Evolutionary conservation across 345 rosid species (phyloP).

Genomic region (Pistacia vera): DNA sequence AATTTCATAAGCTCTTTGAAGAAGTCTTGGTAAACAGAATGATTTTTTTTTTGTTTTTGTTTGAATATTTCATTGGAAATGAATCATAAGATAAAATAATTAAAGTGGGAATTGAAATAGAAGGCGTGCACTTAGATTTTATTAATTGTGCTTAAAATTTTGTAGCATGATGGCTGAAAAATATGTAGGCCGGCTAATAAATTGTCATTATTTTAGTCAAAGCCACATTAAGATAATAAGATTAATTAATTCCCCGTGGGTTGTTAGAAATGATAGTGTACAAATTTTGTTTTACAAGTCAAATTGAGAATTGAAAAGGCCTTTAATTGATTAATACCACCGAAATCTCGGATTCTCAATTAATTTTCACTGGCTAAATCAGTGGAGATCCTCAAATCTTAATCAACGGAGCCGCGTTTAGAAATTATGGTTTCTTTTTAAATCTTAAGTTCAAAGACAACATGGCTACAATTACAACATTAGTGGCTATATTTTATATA

Average conservation of each 20-base stretch:
- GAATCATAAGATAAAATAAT: too few species aligned
- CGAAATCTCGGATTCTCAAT: not conserved
- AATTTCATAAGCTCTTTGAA: too few species aligned
- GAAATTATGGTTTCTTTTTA: not conserved
- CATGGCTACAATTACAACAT: too few species aligned
- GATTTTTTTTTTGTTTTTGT: too few species aligned
- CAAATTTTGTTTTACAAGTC: not conserved
- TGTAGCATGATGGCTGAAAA: not conserved
- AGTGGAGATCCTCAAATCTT: not conserved
- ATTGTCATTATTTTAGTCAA: not conserved
- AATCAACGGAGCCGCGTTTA: constrained; percentile 4
- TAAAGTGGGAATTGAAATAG: not conserved
- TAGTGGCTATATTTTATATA: too few species aligned
- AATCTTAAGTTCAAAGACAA: too few species aligned
- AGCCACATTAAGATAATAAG: not conserved
- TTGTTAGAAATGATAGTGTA: not conserved
- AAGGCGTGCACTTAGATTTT: not conserved
- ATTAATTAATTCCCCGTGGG: not conserved
- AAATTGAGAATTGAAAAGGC: not conserved
- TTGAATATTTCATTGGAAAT: too few species aligned
- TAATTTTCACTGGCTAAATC: not conserved
- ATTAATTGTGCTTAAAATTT: not conserved
- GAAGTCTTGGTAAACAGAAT: too few species aligned
- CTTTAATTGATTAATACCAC: not conserved
- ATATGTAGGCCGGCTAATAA: not conserved